Base-by-base conservation (phyloP, 1,284 basidiomycete species). In the Ganoderma meredithae region DNA sequence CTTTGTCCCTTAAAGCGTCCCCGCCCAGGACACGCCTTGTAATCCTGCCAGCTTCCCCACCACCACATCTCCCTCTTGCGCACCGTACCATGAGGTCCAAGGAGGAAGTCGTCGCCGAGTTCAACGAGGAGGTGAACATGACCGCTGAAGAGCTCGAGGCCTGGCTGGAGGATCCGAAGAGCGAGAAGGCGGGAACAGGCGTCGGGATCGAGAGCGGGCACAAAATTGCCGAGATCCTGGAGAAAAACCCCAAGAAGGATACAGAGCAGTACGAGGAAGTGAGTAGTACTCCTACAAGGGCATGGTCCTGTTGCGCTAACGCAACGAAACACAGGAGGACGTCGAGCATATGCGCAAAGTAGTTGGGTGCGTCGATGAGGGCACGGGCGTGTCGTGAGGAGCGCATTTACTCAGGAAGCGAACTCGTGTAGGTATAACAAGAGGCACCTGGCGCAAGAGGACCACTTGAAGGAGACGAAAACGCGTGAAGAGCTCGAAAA, bases 301-400 rank as follows among this genome's bases (percentile, higher is more conserved):
- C 25, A 27, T 13, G 15, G 3, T 9, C 13, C 25, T 15, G 6
- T 4, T 27, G 3, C 39, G 39, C 58, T 60, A 12, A 60, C 33
- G 58, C 43, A n/a, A n/a, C 19, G 40, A 33, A 33, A 40, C 36
- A 10, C 58, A 81, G 78, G 76, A 78, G 41, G 80, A 81, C 56
- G 71, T 81, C 27, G 72, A 76, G 68, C 81, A 81, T 68, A 81
- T 81, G 75, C 73, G 78, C 39, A 81, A 81, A 64, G 81, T 82
- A 12, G 79, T 80, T 13, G 73, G 75, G 81, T 81, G 27, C 56
- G 77, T 73, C 13, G 9, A 10, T 3, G 25, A 33, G 15, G 5
- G 10, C 15, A 10, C 2, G 10, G 17, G 3, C 15, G 1, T 31
- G 39, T 27, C n/a, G 5, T 41, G 52, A 55, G 13, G 10, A n/a